Percentiles rank a stretch among this genome's conserved stretches.
These are phyloP conservation scores for Canna indica DNA, from an alignment of 176 grass and related monocot genomes.

Conservation along the genomic window DNA sequence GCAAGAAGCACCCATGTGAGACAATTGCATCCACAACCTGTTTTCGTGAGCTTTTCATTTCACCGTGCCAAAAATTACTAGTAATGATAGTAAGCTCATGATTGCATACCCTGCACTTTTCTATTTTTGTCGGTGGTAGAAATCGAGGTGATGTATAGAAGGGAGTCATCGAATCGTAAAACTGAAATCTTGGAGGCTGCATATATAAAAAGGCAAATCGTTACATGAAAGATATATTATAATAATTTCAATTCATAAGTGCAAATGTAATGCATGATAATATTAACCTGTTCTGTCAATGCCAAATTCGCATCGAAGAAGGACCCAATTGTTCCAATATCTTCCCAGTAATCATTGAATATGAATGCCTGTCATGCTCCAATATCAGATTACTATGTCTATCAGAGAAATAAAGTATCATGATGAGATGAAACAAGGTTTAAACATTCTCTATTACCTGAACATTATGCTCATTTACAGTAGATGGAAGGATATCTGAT, in stretches of 20 bases:
- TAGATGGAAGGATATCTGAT: constrained; percentile 59
- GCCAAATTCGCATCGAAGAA: constrained; percentile 81
- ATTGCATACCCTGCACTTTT: constrained; percentile 48
- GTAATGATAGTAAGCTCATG: not conserved
- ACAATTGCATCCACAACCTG: constrained; percentile 49
- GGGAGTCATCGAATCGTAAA: constrained; percentile 61
- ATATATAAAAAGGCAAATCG: constrained; percentile 1
- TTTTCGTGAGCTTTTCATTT: not conserved
- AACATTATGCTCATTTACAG: constrained; percentile 46
- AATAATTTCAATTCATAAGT: not conserved
- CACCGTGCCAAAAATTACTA: constrained; percentile 12
- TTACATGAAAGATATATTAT: not conserved
- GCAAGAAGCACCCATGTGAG: constrained; percentile 64
- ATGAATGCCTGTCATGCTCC: constrained; percentile 39
- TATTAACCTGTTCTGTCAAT: constrained; percentile 48
- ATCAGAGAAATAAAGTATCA: too few relatives aligned
- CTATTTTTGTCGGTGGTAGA: constrained; percentile 54
- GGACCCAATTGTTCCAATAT: constrained; percentile 79
- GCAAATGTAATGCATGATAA: not conserved
- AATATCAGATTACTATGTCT: too few relatives aligned
- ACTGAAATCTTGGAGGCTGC: constrained; percentile 54
- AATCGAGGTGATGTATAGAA: constrained; percentile 58
- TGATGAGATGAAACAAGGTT: too few relatives aligned
- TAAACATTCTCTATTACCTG: constrained; percentile 24
- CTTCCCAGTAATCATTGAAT: constrained; percentile 72